phyloP scores from a whole-genome alignment of 1,284 basidiomycete species.

The Coniferiporia sulphurascens region DNA sequence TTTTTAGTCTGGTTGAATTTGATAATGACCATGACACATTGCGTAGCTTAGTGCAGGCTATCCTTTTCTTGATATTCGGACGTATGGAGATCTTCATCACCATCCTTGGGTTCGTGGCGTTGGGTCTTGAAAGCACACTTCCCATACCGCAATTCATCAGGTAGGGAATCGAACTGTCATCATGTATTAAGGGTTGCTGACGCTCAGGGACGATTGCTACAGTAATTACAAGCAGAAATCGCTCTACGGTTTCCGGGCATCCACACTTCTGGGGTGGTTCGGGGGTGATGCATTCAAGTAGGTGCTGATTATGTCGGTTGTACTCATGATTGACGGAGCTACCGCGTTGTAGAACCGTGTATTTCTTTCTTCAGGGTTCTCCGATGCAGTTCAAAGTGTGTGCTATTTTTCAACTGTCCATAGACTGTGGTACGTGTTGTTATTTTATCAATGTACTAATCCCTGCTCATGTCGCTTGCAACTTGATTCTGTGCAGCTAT shows the following conservation, averaged over 20 bases:
- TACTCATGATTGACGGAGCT: not conserved
- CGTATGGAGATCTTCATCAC: constrained; percentile 58
- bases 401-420: constrained; percentile 73
- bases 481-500: constrained; percentile 45
- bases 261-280: constrained; percentile 77
- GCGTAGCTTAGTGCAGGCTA: constrained; percentile 60
- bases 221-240: constrained; percentile 76
- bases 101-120: constrained; percentile 69
- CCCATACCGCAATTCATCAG: constrained; percentile 77
- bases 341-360: constrained; percentile 50
- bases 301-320: constrained; percentile 21
- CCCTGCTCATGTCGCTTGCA: constrained; percentile 11
- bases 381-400: constrained; percentile 78
- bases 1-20: constrained; percentile 17
- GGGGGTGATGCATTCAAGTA: constrained; percentile 83
- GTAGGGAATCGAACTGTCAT: constrained; percentile 30
- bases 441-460: constrained; percentile 6
- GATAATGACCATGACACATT: constrained; percentile 19
- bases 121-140: constrained; percentile 79
- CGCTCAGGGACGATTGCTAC: constrained; percentile 5
- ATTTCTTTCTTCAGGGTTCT: constrained; percentile 69
- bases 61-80: constrained; percentile 72
- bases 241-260: constrained; percentile 78
- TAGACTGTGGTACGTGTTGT: constrained; percentile 59
- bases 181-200: constrained; percentile 21